Percentiles rank a stretch among this genome's conserved stretches.
These are phyloP conservation scores for Tricholoma saponaceum DNA, from an alignment of 768 basidiomycete genomes.

Conservation along the genomic window DNA sequence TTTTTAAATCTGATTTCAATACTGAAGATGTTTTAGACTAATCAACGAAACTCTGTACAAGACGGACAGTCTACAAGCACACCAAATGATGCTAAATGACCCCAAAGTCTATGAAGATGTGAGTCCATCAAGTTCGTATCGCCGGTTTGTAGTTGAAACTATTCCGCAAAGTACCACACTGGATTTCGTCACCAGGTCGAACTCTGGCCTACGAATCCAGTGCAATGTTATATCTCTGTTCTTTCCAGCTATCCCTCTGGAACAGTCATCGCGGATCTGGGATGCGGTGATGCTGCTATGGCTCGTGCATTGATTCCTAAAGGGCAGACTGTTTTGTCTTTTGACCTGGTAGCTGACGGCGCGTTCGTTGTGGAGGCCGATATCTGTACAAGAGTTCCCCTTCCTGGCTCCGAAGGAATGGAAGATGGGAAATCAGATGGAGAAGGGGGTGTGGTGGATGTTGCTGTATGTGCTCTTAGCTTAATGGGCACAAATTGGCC, in stretches of 20 bases:
- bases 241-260: slow-evolving; percentile 61
- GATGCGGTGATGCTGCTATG: slow-evolving; percentile 91
- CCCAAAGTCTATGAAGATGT: slow-evolving; percentile 84
- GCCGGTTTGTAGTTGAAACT: not conserved
- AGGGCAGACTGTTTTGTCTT: slow-evolving; percentile 69
- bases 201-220: slow-evolving; percentile 92
- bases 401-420: slow-evolving; percentile 72
- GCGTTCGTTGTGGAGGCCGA: slow-evolving; percentile 88
- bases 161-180: slow-evolving; percentile 76
- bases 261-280: slow-evolving; percentile 86
- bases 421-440: slow-evolving; percentile 37
- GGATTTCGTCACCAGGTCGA: slow-evolving; percentile 91
- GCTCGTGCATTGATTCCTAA: slow-evolving; percentile 70
- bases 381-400: slow-evolving; percentile 71
- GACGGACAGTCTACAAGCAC: slow-evolving; percentile 69
- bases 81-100: slow-evolving; percentile 80
- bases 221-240: slow-evolving; percentile 69
- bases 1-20: not conserved
- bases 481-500: slow-evolving; percentile 98
- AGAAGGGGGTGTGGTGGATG: slow-evolving; percentile 80
- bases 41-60: slow-evolving; percentile 95
- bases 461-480: slow-evolving; percentile 90
- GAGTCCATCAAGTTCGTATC: slow-evolving; percentile 13
- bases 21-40: slow-evolving; percentile 42
- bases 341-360: slow-evolving; percentile 73